Conservation (phyloP, 805 yeast genomes). For the Starmerella floris region DNA sequence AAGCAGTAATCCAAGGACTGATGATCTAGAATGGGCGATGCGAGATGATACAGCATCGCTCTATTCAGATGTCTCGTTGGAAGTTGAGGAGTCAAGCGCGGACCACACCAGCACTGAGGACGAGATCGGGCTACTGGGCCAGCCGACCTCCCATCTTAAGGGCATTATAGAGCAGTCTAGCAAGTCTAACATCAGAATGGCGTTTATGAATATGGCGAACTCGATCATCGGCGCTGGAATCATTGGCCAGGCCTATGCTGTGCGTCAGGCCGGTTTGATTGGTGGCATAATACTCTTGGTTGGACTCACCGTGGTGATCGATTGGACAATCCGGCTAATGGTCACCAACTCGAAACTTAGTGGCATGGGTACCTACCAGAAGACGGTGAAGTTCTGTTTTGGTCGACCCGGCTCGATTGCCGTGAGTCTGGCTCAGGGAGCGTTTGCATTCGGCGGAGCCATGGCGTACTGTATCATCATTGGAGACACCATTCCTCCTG, state of each 20-base stretch:
- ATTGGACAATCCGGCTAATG: constrained; percentile 71
- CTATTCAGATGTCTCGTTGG: neutral
- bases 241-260: constrained; percentile 85
- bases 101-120: neutral
- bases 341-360: constrained; percentile 70
- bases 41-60: neutral
- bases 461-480: constrained; percentile 89
- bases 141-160: constrained; percentile 16
- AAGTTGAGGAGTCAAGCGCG: neutral
- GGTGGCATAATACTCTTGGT: constrained; percentile 57
- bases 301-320: constrained; percentile 55
- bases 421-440: constrained; percentile 62
- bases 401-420: constrained; percentile 58
- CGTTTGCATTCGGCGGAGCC: constrained; percentile 89
- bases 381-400: constrained; percentile 64
- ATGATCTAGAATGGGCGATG: too few species aligned
- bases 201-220: constrained; percentile 95
- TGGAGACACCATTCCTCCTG: constrained; percentile 92
- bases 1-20: too few species aligned
- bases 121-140: constrained; percentile 21
- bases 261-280: constrained; percentile 61
- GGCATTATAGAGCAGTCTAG: constrained; percentile 18
- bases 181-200: constrained; percentile 60
- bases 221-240: constrained; percentile 92
- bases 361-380: constrained; percentile 70